Evolutionary conservation across 2,329 filamentous ascomycete genomes (phyloP), one percentile per base, ranked within the genome.

Genomic region (Rugonectria rugulosa): DNA sequence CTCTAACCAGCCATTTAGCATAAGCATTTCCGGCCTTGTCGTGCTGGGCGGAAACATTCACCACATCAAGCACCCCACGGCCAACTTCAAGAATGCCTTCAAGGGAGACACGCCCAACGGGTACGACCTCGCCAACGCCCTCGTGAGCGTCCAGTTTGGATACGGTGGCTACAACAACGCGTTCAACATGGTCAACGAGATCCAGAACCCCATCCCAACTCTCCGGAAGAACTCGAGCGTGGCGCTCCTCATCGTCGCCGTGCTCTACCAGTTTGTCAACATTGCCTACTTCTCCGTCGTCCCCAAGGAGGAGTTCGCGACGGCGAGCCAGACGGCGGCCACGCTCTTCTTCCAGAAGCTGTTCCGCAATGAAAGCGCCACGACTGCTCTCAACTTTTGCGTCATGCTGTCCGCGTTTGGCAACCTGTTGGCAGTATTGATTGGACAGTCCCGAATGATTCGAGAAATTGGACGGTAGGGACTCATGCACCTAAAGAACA

Each of bases 161-260:
- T 88, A 85, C 60, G 68, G 73, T 0, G 84, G 84, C 4, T 87
- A 80, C 56, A 72, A 77, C n/a, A 87, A 87, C 61, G 81, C 83
- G 0, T 87, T 87, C 70, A 85, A 85, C 56, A 77, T 88, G 6
- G 81, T 83, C 55, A 85, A 85, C 53, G 84, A 87, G 69, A 79
- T 86, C 65, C 80, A 83, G 77, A 82, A 86, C 61, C 85, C 85
- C 0, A 75, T 87, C 40, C 79, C 77, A 51, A 80, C 79, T 1
- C 76, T 87, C 31, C 79, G 79, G 40, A 78, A 68, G 62, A 76
- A 77, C 56, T 81, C 77, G 11, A 74, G 78, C 6, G 65, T 79
- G 3, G 82, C 83, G 0, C 71, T 87, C 3, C 34, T 79, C 0
- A 67, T 81, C 0, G 82, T 86, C 2, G 76, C 81, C 0, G 68